Base-by-base conservation (phyloP, 371 early-diverging fungal species). In the Circinella umbellata region DNA sequence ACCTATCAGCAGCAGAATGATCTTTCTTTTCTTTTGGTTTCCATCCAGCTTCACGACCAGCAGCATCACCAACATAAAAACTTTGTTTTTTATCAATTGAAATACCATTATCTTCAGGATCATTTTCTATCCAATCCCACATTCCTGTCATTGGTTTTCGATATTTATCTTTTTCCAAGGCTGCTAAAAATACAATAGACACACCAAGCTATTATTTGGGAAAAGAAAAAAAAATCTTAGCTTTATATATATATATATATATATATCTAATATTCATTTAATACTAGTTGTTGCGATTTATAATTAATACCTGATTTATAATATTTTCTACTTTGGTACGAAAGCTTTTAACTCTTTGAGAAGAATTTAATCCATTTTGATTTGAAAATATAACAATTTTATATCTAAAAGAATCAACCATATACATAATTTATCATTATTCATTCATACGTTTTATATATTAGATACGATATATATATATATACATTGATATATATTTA, bases 31-130 rank as follows among this genome's bases (percentile, higher is more conserved):
- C 78, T 4, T 85, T 85, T 0, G 64, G 74, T 63, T 89, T 88
- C 91, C 92, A 92, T 4, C 80, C 87, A 4, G 72, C 85, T 0
- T 82, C 79, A 36, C 98, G 81, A 3, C 98, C 97, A 17, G 96
- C 96, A 3, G 97, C 98, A 79, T 98, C 98, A 14, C 98, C 98
- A 3, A 94, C 91, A 78, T 88, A 98, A 55, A 92, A 95, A 67
- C 91, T 89, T 14, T 73, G 47, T 0, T 63, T 37, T 37, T 47
- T 69, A 37, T 53, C 65, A 15, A 60, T 46, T n/a, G 42, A 8
- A 4, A 17, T 27, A 27, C 27, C 55, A 15, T 63, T 59, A 8
- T 49, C 48, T 1, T 73, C 46, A 2, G 15, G n/a, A 57, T 36
- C 20, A 39, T 37, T 14, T 75, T 80, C 85, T 62, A 89, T 78